Evolutionary conservation across 1,284 basidiomycete species (phyloP).

Genomic region (Boletus sp.): DNA sequence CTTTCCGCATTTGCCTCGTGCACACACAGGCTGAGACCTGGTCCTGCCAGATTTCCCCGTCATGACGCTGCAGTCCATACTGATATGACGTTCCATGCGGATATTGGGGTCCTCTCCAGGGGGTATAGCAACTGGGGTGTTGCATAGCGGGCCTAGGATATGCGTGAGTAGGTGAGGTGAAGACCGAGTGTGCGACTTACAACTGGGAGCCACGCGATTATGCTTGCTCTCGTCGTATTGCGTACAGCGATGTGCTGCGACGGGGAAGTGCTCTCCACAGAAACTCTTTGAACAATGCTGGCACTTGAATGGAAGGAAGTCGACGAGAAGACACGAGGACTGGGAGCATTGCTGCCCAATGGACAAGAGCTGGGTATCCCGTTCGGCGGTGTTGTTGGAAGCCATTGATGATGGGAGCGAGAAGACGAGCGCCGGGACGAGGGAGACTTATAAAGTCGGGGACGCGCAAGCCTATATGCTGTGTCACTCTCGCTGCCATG

Average conservation of each 20-base stretch:
- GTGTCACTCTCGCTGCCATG: constrained; percentile 8
- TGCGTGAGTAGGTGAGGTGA: constrained; percentile 9
- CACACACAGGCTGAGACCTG: constrained; percentile 57
- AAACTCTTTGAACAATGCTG: constrained; percentile 63
- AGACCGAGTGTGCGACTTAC: constrained; percentile 35
- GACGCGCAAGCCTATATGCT: constrained; percentile 25
- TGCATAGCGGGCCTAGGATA: constrained; percentile 63
- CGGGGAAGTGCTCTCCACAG: constrained; percentile 73
- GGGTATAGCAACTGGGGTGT: constrained; percentile 63
- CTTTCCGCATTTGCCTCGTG: constrained; percentile 61
- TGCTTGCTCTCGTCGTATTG: constrained; percentile 66
- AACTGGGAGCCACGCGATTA: constrained; percentile 70
- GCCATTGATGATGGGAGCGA: constrained; percentile 7
- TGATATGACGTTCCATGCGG: constrained; percentile 70
- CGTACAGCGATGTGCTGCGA: constrained; percentile 58
- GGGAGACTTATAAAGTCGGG: constrained; percentile 24
- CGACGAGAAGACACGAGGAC: constrained; percentile 59
- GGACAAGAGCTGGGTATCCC: constrained; percentile 52
- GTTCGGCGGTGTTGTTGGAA: constrained; percentile 31
- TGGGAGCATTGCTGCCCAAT: constrained; percentile 71
- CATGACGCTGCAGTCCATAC: constrained; percentile 59
- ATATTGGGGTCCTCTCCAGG: constrained; percentile 72
- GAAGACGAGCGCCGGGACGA: neutral
- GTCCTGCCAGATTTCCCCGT: constrained; percentile 44
- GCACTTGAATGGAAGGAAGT: constrained; percentile 81